Base-by-base conservation (phyloP, 192 early-diverging fungal genomes). In the Coemansia erecta region DNA sequence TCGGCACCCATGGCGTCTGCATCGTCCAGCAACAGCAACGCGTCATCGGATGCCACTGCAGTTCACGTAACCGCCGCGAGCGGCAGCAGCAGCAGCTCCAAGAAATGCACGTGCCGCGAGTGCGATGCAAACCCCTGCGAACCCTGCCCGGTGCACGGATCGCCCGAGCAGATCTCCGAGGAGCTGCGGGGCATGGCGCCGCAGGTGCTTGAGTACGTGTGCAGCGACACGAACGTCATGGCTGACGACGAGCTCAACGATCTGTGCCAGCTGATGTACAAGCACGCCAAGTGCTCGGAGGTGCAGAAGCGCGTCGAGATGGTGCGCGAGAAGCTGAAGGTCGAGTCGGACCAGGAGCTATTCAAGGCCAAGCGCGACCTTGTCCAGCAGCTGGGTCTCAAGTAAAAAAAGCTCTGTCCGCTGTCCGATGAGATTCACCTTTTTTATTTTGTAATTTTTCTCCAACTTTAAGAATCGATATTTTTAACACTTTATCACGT, bases 231-330 rank as follows among this genome's bases (percentile, higher is more conserved):
- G 37, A 79, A 79, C 37, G 51, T 57, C 0, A 22, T 79, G 58
- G 70, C 69, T 1, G 70, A 79, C 44, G 69, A 68, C 15, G 76
- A 79, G 54, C 76, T 79, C 23, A 64, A 79, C 35, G 76, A 78
- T 45, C 46, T 78, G 59, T 78, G 76, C 51, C 56, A 57, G 24
- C 62, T 78, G 35, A 78, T 78, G 76, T 78, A 65, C 44, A 78
- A 78, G 62, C 70, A 78, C 26, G 76, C 76, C 28, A 78, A 72
- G 55, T 78, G 76, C 58, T 53, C 70, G n/a, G 76, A 78, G 45
- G 62, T 78, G 2, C 76, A 78, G 66, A 39, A 53, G 51, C 61
- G 76, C 9, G 70, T 78, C n/a, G 64, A 72, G 55, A 56, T 64
- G 58, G 69, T 53, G 8, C 64, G 70, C n/a, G 55, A 60, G 14